Conservation (phyloP, 2,329 filamentous ascomycete genomes). For the Juglanconis sp. region DNA sequence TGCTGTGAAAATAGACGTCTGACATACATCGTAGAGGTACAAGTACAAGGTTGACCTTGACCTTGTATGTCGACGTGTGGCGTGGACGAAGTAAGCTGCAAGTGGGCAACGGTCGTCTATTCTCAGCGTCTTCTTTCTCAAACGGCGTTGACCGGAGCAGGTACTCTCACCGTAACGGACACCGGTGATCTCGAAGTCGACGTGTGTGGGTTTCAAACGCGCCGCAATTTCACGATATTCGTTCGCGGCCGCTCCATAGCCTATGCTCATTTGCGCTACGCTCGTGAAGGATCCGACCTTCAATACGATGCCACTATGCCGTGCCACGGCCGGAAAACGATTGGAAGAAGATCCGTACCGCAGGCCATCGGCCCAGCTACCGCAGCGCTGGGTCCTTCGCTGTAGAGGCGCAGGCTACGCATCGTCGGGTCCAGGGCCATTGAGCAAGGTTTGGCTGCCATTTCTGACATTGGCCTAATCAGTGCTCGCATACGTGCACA, state of each 20-base stretch:
- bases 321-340: background rate
- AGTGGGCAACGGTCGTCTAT: background rate
- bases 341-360: background rate
- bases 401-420: background rate
- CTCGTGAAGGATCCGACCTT: conserved; percentile 2
- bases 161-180: background rate
- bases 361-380: background rate
- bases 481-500: no score
- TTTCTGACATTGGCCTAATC: background rate
- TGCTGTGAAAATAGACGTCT: conserved; percentile 16
- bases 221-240: background rate
- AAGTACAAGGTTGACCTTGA: conserved; percentile 8
- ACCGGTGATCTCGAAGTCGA: background rate
- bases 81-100: background rate
- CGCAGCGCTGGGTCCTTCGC: background rate
- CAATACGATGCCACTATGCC: background rate
- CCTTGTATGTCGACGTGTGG: background rate
- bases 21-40: conserved; percentile 18
- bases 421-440: background rate
- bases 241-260: background rate
- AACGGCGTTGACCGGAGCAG: background rate
- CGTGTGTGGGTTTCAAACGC: background rate
- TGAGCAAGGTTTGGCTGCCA: background rate
- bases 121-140: background rate
- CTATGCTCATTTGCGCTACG: background rate